These are phyloP conservation scores for Brettanomyces naardenensis DNA, from an alignment of 805 yeast species.

Conservation along the genomic window DNA sequence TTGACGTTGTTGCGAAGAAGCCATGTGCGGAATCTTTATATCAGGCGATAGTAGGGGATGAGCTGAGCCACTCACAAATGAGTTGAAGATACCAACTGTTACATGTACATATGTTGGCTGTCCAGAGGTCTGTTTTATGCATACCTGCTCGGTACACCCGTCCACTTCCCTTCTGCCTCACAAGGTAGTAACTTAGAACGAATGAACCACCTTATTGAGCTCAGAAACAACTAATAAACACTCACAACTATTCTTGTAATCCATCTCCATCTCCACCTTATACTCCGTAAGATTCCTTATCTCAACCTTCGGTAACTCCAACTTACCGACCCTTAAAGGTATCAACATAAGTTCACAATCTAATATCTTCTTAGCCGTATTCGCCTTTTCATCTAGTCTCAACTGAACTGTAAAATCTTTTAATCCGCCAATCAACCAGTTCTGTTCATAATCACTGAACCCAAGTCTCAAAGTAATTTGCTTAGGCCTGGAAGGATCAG, in stretches of 20 bases:
- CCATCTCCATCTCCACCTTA: slow-evolving; percentile 46
- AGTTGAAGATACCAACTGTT: too few species aligned
- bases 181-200: slow-evolving; percentile 47
- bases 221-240: slow-evolving; percentile 67
- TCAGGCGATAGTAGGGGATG: too few species aligned
- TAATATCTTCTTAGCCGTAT: slow-evolving; percentile 8
- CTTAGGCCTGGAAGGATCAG: slow-evolving; percentile 9
- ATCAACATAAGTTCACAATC: slow-evolving; percentile 42
- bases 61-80: too few species aligned
- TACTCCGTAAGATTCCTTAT: slow-evolving; percentile 28
- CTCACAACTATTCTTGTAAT: slow-evolving; percentile 61
- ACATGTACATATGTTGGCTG: too few species aligned
- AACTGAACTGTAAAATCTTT: slow-evolving; percentile 38
- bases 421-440: slow-evolving; percentile 77
- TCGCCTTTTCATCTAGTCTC: slow-evolving; percentile 7
- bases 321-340: slow-evolving; percentile 71
- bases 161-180: too few species aligned
- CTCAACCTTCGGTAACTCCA: slow-evolving; percentile 57
- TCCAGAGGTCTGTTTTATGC: too few species aligned
- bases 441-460: slow-evolving; percentile 35
- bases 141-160: too few species aligned
- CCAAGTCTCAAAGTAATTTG: slow-evolving; percentile 17
- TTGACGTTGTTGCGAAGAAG: slow-evolving; percentile 56
- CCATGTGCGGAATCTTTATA: too few species aligned
- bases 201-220: slow-evolving; percentile 49